Conservation (phyloP, 2,329 filamentous ascomycete species). For the Diaporthe longicolla region DNA sequence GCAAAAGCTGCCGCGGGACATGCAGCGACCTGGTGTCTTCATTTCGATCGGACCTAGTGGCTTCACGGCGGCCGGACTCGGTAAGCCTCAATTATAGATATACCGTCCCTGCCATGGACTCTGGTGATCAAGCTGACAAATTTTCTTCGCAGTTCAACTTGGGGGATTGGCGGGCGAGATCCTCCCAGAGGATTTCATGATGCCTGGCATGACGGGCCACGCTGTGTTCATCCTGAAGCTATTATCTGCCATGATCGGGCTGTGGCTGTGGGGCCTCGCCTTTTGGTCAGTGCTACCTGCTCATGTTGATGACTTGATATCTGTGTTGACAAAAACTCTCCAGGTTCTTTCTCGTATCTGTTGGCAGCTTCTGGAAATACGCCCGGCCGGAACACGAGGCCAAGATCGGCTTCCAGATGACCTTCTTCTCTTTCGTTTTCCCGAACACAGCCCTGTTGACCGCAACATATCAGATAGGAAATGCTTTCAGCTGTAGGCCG, state of each 20-base stretch:
- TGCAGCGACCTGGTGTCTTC: slow-evolving; percentile 85
- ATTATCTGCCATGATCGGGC: slow-evolving; percentile 71
- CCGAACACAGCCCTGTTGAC: slow-evolving; percentile 83
- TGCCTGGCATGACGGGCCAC: slow-evolving; percentile 53
- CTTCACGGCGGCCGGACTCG: slow-evolving; percentile 64
- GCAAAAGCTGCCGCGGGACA: slow-evolving; percentile 84
- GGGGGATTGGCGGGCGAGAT: slow-evolving; percentile 60
- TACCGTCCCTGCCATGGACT: background rate
- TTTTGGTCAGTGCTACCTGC: slow-evolving; percentile 66
- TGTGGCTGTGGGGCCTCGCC: slow-evolving; percentile 89
- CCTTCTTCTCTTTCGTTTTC: slow-evolving; percentile 87
- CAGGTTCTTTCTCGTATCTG: slow-evolving; percentile 81
- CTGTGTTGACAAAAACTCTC: background rate
- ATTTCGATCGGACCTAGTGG: slow-evolving; percentile 84
- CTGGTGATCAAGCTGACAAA: slow-evolving; percentile 14
- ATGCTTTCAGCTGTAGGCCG: slow-evolving; percentile 69
- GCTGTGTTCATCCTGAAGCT: slow-evolving; percentile 62
- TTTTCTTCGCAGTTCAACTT: slow-evolving; percentile 54
- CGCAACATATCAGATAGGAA: slow-evolving; percentile 79
- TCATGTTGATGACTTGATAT: no score
- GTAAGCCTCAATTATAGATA: slow-evolving; percentile 45
- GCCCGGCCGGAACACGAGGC: slow-evolving; percentile 64
- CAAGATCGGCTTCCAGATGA: slow-evolving; percentile 82
- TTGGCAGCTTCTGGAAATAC: slow-evolving; percentile 82
- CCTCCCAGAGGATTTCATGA: slow-evolving; percentile 58